Base-by-base conservation (phyloP, 2,329 filamentous ascomycete genomes). In the Rasamsonia emersonii region DNA sequence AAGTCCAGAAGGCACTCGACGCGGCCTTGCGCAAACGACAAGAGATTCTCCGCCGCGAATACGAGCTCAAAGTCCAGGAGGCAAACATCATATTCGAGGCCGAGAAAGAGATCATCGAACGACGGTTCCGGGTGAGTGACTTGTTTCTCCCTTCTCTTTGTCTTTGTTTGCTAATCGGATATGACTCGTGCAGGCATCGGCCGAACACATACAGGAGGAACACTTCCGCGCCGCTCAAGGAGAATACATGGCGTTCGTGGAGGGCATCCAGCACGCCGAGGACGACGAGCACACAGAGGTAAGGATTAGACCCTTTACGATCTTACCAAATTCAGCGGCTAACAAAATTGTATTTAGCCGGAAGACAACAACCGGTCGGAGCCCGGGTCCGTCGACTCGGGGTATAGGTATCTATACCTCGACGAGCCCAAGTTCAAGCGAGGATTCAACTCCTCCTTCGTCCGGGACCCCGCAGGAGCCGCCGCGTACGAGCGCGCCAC, bases 201-300 rank as follows among this genome's bases (percentile, higher is more conserved):
- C 44, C 10, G 38, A 39, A 17, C 39, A 54, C 31, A 49, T 54
- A 9, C 47, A 51, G 32, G 46, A 58, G n/a, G 60, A 64, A 29
- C 56, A 61, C 38, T 47, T 61, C 14, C 40, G 49, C 31, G 59
- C 58, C n/a, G 54, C 56, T 11, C 48, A 57, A 37, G 59, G 60
- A 21, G 57, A 54, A 9, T 60, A 58, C 33, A 56, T 61, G 45
- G 45, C 52, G 5, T 55, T 59, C 28, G 49, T 60, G 15, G 53
- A 58, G 33, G 54, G 57, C n/a, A 48, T 53, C 28, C 53, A 51
- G 18, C 54, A 53, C 24, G 58, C 53, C 10, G 54, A 56, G 33
- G 60, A 64, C 37, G 60, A 62, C 28, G 59, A 61, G 28, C 55
- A 61, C 32, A 64, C 60, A 16, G 50, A 53, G 39, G 47, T 47